Percentiles rank a stretch among this genome's conserved stretches.
phyloP scores from a whole-genome alignment of 2,329 filamentous ascomycete genomes.

The Fusarium albosuccineum region DNA sequence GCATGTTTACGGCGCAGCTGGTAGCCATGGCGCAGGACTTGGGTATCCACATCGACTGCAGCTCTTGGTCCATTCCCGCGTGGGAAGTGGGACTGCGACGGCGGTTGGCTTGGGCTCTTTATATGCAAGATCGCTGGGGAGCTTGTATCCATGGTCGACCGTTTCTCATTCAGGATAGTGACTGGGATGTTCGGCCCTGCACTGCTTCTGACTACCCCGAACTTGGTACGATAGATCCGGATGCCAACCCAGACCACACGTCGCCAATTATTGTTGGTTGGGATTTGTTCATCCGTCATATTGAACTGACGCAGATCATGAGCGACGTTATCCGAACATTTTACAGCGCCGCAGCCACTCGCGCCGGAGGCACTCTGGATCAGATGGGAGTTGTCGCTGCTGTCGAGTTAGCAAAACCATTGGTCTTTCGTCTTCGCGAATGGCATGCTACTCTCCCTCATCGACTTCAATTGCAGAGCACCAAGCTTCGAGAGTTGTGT shows the following conservation, averaged over 20 bases:
- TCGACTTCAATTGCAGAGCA: constrained; percentile 59
- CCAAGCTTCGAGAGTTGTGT: constrained; percentile 56
- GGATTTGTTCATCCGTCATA: constrained; percentile 64
- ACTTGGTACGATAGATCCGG: constrained; percentile 50
- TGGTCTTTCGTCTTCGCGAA: constrained; percentile 51
- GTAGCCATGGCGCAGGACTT: constrained; percentile 70
- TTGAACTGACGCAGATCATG: constrained; percentile 63
- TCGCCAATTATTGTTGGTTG: constrained; percentile 60
- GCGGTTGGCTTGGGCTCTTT: constrained; percentile 73
- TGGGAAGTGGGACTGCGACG: constrained; percentile 74
- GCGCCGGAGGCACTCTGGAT: constrained; percentile 47
- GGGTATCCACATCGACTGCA: constrained; percentile 72
- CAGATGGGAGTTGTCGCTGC: constrained; percentile 51
- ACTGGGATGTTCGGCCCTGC: constrained; percentile 65
- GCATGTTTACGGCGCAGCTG: constrained; percentile 64
- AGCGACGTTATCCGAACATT: constrained; percentile 64
- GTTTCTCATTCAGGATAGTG: constrained; percentile 63
- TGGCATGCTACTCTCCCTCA: constrained; percentile 63
- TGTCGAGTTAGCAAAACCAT: constrained; percentile 51
- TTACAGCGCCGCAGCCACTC: constrained; percentile 56
- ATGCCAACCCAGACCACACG: constrained; percentile 53
- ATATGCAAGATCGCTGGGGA: constrained; percentile 75
- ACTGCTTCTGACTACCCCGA: constrained; percentile 56
- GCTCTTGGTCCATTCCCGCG: constrained; percentile 70
- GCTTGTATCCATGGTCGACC: constrained; percentile 69